These are phyloP conservation scores for Monilinia laxa DNA, from an alignment of 2,329 filamentous ascomycete genomes.

Conservation along the genomic window DNA sequence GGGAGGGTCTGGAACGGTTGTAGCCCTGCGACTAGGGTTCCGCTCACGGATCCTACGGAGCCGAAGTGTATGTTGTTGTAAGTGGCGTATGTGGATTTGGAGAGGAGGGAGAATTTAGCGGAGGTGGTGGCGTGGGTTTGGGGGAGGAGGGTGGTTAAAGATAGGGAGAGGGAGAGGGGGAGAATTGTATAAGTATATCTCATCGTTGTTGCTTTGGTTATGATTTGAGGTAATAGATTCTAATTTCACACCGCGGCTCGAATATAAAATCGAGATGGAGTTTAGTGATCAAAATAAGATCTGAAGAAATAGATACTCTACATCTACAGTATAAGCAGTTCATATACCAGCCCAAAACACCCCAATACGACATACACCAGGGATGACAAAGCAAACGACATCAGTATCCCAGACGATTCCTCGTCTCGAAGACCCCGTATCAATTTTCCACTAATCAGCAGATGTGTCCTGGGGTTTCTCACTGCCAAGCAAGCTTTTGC, in stretches of 20 bases:
- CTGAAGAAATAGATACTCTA: too few species aligned
- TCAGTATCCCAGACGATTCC: not conserved
- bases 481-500: not conserved
- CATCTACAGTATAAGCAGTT: too few species aligned
- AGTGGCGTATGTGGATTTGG: slow-evolving; percentile 1
- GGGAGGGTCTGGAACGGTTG: slow-evolving; percentile 1
- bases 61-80: slow-evolving; percentile 10
- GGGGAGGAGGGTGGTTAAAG: not conserved
- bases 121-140: not conserved
- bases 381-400: not conserved
- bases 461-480: too few species aligned
- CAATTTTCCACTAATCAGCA: slow-evolving; percentile 8
- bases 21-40: not conserved
- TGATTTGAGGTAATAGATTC: too few species aligned
- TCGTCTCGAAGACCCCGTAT: not conserved
- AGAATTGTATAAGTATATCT: not conserved
- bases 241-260: not conserved
- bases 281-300: too few species aligned
- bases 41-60: not conserved
- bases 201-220: not conserved
- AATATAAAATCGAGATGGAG: too few species aligned
- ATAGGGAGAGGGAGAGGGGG: not conserved
- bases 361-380: not conserved
- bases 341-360: not conserved
- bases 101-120: slow-evolving; percentile 8